Base-by-base conservation (phyloP, 192 early-diverging fungal genomes). In the Cladochytrium replicatum region DNA sequence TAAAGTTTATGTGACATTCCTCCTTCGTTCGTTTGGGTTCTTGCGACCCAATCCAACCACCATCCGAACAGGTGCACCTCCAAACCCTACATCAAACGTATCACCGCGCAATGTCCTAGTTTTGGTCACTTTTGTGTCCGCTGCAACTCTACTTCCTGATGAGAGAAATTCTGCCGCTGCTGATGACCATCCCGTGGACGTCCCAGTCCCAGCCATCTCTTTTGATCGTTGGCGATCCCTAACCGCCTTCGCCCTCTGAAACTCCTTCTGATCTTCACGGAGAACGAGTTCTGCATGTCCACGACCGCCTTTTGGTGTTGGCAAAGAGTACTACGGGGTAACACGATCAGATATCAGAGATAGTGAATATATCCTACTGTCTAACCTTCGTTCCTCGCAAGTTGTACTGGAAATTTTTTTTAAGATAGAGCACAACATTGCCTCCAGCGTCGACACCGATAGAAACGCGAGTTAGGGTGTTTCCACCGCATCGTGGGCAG, bases 241-340 rank as follows among this genome's bases (percentile, higher is more conserved):
- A 1, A 11, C 11, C n/a, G n/a, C n/a, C n/a, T n/a, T n/a, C n/a
- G n/a, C 86, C 42, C 77, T 63, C 24, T 78, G 50, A 55, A 83
- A 95, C 56, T 93, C 91, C 28, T 79, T 78, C 52, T 98, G 89
- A 60, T 97, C 93, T 57, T 91, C 91, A 34, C 90, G 80, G 24
- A 93, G 71, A 41, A 97, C 65, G 41, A 93, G 74, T 37, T 69
- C 54, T 9, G 72, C 76, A 44, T 68, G 73, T 28, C 81, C 72
- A 31, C 77, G 72, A 26, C 93, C 93, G 25, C 87, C 85, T 52
- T 85, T 81, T 4, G 89, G 81, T 8, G 70, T 61, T 0, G 93
- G 93, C 41, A 98, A 84, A 41, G 85, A 77, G 54, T 79, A 98
- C 72, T 81, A 55, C n/a, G 22, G 8, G 26, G 19, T 43, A 15